Evolutionary conservation across 768 basidiomycete genomes (phyloP).

Genomic region (Austroboletus festivus): DNA sequence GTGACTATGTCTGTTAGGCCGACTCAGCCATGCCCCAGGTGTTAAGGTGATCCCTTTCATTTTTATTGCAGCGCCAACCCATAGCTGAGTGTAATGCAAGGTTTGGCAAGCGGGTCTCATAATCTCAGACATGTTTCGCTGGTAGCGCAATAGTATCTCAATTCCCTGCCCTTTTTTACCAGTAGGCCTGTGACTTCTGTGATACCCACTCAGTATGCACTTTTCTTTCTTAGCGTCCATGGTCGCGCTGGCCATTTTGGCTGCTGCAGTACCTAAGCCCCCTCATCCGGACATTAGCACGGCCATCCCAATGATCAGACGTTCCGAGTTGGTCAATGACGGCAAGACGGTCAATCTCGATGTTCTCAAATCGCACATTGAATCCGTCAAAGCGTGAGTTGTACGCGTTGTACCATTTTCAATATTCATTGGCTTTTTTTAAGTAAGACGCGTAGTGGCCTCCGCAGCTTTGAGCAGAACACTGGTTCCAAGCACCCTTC

Average conservation of each 20-base stretch:
- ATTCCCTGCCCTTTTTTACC: too few relatives aligned
- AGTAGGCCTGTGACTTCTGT: too few relatives aligned
- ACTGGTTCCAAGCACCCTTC: conserved; percentile 4
- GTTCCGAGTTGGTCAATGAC: conserved; percentile 3
- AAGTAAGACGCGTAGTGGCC: conserved; percentile 6
- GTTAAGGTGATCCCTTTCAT: too few relatives aligned
- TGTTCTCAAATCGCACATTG: conserved; percentile 9
- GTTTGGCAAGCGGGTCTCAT: too few relatives aligned
- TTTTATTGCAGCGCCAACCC: too few relatives aligned
- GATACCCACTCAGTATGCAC: conserved; percentile 8
- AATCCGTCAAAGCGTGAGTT: conserved; percentile 9
- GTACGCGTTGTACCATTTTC: not conserved
- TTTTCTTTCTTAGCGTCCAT: conserved; percentile 3
- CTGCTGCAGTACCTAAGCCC: conserved; percentile 9
- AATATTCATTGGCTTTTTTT: not conserved
- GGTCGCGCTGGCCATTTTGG: conserved; percentile 2
- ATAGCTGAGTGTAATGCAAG: too few relatives aligned
- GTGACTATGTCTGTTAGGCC: too few relatives aligned
- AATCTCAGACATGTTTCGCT: too few relatives aligned
- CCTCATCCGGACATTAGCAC: not conserved
- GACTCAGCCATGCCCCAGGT: too few relatives aligned
- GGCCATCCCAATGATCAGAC: conserved; percentile 9
- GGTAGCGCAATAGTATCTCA: too few relatives aligned
- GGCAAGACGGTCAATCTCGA: conserved; percentile 4
- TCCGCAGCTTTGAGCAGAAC: conserved; percentile 9